Evolutionary conservation across 495 filamentous ascomycete genomes (phyloP).

Genomic region (Lasiosphaeria ovina): DNA sequence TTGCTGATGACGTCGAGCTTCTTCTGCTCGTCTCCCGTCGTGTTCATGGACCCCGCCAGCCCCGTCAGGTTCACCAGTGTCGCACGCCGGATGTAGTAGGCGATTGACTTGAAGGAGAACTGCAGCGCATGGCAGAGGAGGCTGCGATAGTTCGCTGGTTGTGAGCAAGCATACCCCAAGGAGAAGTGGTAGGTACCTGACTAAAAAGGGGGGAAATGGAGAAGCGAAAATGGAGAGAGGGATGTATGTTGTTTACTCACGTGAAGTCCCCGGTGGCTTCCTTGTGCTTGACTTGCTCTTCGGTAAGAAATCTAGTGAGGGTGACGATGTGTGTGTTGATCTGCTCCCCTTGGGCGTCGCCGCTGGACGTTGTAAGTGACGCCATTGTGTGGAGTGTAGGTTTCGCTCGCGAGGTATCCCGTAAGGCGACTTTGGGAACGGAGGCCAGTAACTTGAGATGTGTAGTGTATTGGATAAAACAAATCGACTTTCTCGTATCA

Average conservation of each 20-base stretch:
- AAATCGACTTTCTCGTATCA: too few species aligned
- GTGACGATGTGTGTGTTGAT: conserved; percentile 96
- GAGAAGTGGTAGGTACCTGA: background rate
- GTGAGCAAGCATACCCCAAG: background rate
- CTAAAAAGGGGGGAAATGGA: background rate
- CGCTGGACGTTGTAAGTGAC: conserved; percentile 36
- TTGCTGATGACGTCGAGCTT: conserved; percentile 99
- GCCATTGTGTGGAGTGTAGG: conserved; percentile 10
- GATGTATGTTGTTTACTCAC: conserved; percentile 46
- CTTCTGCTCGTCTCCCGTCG: conserved; percentile 97
- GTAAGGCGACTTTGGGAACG: background rate
- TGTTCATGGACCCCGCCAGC: conserved; percentile 91
- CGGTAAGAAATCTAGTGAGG: conserved; percentile 90
- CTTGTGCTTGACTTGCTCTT: conserved; percentile 89
- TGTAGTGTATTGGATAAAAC: too few species aligned
- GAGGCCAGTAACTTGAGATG: too few species aligned
- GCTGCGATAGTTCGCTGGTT: conserved; percentile 40
- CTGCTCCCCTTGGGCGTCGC: conserved; percentile 55
- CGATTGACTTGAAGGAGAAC: conserved; percentile 99
- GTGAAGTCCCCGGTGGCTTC: conserved; percentile 99
- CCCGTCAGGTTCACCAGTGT: conserved; percentile 96
- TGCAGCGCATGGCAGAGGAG: conserved; percentile 96
- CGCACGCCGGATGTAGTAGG: conserved; percentile 97
- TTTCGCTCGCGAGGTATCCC: background rate
- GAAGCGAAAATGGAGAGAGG: background rate